Conservation (phyloP, 371 early-diverging fungal species). For the Syncephalastrum sp. region DNA sequence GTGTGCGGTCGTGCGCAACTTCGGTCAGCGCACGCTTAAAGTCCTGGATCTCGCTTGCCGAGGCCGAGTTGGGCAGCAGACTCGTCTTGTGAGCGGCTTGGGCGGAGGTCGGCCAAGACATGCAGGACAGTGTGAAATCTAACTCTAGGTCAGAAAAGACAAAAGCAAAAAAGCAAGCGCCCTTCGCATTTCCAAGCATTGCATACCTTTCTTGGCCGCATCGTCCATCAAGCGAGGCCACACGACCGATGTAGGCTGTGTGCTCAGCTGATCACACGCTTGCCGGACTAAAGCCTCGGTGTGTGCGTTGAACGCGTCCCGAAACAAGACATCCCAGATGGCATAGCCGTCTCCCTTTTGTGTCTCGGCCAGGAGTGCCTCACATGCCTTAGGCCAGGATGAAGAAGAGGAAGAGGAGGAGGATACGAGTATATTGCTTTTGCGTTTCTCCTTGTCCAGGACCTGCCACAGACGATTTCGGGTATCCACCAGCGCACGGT, state of each 20-base stretch:
- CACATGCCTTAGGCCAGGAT: too few relatives aligned
- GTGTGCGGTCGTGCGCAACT: slow-evolving; percentile 26
- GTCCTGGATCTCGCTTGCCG: slow-evolving; percentile 20
- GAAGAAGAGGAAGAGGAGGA: too few relatives aligned
- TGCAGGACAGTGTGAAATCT: slow-evolving; percentile 5
- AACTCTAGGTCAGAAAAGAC: background rate
- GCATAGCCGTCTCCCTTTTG: slow-evolving; percentile 16
- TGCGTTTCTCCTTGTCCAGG: slow-evolving; percentile 30
- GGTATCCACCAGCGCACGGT: slow-evolving; percentile 28
- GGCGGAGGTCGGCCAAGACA: slow-evolving; percentile 10
- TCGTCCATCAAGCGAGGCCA: slow-evolving; percentile 30
- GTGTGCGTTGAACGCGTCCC: slow-evolving; percentile 33
- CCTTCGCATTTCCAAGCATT: slow-evolving; percentile 1
- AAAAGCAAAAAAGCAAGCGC: background rate
- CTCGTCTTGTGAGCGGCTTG: slow-evolving; percentile 12
- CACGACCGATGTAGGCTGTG: slow-evolving; percentile 35
- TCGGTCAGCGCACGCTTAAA: slow-evolving; percentile 28
- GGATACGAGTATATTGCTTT: background rate
- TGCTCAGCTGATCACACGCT: slow-evolving; percentile 23
- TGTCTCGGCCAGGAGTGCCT: too few relatives aligned
- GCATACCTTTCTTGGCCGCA: slow-evolving; percentile 8
- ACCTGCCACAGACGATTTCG: slow-evolving; percentile 36
- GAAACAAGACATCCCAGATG: slow-evolving; percentile 40
- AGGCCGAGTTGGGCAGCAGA: slow-evolving; percentile 25
- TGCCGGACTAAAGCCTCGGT: slow-evolving; percentile 35